These are phyloP conservation scores for Penicillium oxalicum DNA, from an alignment of 2,329 filamentous ascomycete genomes.

Conservation along the genomic window DNA sequence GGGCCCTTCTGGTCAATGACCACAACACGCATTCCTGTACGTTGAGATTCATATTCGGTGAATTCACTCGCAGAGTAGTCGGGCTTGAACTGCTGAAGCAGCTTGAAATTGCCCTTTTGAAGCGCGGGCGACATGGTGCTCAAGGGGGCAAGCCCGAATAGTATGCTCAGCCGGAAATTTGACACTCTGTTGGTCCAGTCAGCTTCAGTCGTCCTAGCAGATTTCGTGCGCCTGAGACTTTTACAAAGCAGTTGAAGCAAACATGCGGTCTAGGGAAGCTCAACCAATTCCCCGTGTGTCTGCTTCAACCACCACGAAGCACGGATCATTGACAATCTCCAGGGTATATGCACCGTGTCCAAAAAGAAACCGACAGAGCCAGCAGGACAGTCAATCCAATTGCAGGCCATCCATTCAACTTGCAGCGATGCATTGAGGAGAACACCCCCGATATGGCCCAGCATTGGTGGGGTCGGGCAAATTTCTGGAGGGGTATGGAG, in stretches of 20 bases:
- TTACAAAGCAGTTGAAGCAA: neutral
- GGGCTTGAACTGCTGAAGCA: constrained; percentile 76
- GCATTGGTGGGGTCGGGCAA: constrained; percentile 16
- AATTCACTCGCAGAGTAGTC: constrained; percentile 86
- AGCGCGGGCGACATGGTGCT: constrained; percentile 51
- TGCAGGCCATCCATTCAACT: constrained; percentile 1
- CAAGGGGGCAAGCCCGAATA: constrained; percentile 17
- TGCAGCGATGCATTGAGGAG: constrained; percentile 6
- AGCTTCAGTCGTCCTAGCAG: constrained; percentile 8
- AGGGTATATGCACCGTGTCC: constrained; percentile 13
- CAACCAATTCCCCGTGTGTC: neutral
- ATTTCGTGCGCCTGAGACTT: neutral
- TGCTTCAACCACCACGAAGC: neutral
- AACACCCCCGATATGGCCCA: constrained; percentile 7
- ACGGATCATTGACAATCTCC: neutral
- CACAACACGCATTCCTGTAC: constrained; percentile 90
- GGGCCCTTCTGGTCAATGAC: constrained; percentile 89
- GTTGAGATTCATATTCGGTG: constrained; percentile 90
- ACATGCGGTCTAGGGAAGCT: neutral
- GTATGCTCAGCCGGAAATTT: constrained; percentile 16
- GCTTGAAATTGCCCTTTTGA: constrained; percentile 62
- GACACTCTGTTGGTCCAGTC: constrained; percentile 18
- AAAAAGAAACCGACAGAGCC: constrained; percentile 3
- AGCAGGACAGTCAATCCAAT: neutral
- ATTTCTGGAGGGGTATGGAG: constrained; percentile 8